phyloP scores from a whole-genome alignment of 1,139 yeast species.

The Starmera stellimalicola region DNA sequence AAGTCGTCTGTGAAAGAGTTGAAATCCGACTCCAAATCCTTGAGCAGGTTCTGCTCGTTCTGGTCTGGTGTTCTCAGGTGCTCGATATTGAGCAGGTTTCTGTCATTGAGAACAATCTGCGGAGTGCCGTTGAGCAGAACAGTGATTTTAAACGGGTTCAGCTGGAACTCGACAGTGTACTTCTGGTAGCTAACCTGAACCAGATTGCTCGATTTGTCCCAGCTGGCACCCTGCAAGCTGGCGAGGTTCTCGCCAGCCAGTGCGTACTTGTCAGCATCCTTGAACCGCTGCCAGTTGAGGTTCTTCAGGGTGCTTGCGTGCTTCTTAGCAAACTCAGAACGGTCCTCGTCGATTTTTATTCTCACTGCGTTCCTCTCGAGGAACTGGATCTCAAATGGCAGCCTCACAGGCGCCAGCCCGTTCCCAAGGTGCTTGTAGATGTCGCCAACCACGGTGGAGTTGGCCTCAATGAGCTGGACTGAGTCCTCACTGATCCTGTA shows the following conservation, averaged over 20 bases:
- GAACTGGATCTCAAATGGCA: constrained; percentile 51
- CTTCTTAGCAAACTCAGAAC: constrained; percentile 26
- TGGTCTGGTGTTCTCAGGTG: constrained; percentile 47
- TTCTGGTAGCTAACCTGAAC: not conserved
- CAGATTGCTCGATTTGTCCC: not conserved
- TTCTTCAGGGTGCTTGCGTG: no score
- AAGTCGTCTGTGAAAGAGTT: constrained; percentile 55
- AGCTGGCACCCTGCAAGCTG: not conserved
- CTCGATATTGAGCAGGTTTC: constrained; percentile 65
- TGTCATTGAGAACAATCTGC: constrained; percentile 56
- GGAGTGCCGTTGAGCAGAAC: constrained; percentile 34
- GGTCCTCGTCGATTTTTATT: constrained; percentile 55
- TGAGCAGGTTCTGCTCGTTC: constrained; percentile 30
- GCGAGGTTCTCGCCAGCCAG: constrained; percentile 24
- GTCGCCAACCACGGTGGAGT: constrained; percentile 30
- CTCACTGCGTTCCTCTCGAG: constrained; percentile 48
- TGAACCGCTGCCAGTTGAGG: constrained; percentile 39
- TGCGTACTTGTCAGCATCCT: constrained; percentile 55
- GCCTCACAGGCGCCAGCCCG: constrained; percentile 14
- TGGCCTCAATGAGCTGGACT: constrained; percentile 22
- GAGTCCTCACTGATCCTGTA: constrained; percentile 44
- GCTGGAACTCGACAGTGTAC: constrained; percentile 29
- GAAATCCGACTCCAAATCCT: constrained; percentile 46
- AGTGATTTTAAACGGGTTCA: constrained; percentile 44
- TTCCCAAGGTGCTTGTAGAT: constrained; percentile 30